Evolutionary conservation across 768 basidiomycete genomes (phyloP).

Genomic region (Tricholoma terreum): DNA sequence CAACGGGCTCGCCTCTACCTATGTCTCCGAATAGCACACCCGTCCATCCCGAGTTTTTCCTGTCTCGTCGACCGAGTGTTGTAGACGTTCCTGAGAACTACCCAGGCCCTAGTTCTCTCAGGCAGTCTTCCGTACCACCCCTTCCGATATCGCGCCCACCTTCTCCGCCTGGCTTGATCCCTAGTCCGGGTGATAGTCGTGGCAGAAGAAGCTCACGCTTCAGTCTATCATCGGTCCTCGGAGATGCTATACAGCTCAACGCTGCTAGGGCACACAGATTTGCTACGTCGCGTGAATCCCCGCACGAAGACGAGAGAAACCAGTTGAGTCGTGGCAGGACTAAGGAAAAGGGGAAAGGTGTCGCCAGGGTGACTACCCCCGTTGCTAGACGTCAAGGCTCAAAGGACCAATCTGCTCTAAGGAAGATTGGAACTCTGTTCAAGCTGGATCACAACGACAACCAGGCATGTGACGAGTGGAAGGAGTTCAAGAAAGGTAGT

Average conservation of each 20-base stretch:
- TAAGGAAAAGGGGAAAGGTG: conserved; percentile 24
- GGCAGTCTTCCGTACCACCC: conserved; percentile 5
- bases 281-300: conserved; percentile 15
- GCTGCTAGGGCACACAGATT: conserved; percentile 31
- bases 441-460: conserved; percentile 37
- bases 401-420: conserved; percentile 33
- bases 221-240: conserved; percentile 46
- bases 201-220: conserved; percentile 40
- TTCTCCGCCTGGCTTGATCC: conserved; percentile 3
- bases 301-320: conserved; percentile 18
- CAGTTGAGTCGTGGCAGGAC: conserved; percentile 33
- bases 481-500: conserved; percentile 82
- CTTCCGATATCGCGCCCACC: conserved; percentile 2
- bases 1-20: background rate
- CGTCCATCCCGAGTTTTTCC: conserved; percentile 23
- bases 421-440: conserved; percentile 38
- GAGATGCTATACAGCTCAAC: conserved; percentile 48
- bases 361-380: conserved; percentile 7
- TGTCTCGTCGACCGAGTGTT: conserved; percentile 40
- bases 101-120: conserved; percentile 10
- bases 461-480: conserved; percentile 61
- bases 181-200: conserved; percentile 8
- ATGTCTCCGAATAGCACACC: conserved; percentile 13
- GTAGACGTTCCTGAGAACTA: conserved; percentile 39
- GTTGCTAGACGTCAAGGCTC: conserved; percentile 14